Base-by-base conservation (phyloP, 2,329 filamentous ascomycete genomes). In the Penicillium frequentans region DNA sequence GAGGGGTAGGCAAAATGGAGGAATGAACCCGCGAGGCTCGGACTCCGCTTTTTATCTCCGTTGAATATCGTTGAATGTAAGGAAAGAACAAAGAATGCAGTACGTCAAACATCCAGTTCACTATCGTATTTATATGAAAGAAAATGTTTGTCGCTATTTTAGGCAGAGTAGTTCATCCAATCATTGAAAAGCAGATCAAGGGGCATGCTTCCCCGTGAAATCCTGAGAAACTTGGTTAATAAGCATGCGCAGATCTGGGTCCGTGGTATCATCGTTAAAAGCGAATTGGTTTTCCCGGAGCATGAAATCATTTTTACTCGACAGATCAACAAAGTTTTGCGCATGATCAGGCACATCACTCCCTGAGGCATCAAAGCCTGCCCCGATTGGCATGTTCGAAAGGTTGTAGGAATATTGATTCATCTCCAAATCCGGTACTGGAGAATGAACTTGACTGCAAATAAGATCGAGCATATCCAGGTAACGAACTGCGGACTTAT, bases 141-240 rank as follows among this genome's bases (percentile, higher is more conserved):
- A 14, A 14, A 6, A 14, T 33, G 5, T 13, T 33, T 3, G 19
- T 23, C n/a, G 43, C 24, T 14, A 45, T 45, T 21, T 21, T 45
- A 24, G 7, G 43, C 21, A 8, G 42, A 39, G 24, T 37, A 48
- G 13, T 56, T 33, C 29, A 52, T 42, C 54, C 54, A 52, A 42
- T 56, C 54, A 27, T 56, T 56, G 16, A 52, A 56, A 10, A 56
- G 42, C 14, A 52, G 24, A 21, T 56, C 54, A 23, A 56, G 54
- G 9, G 54, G 54, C 48, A 56, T 56, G 19, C 49, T n/a, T 56
- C 5, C 48, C 54, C 23, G 33, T 56, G 14, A 56, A 56, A 33
- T 56, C 54, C 13, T 51, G 43, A 23, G 48, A 56, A 24, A 51
- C 48, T 29, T 56, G 47, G 27, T 56, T 56, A 33, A 56, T 46